A percentile compares a stretch with the other conserved stretches of the same genome.
phyloP scores from a whole-genome alignment of 2,329 filamentous ascomycete species.

The Keithomyces neogunnii region DNA sequence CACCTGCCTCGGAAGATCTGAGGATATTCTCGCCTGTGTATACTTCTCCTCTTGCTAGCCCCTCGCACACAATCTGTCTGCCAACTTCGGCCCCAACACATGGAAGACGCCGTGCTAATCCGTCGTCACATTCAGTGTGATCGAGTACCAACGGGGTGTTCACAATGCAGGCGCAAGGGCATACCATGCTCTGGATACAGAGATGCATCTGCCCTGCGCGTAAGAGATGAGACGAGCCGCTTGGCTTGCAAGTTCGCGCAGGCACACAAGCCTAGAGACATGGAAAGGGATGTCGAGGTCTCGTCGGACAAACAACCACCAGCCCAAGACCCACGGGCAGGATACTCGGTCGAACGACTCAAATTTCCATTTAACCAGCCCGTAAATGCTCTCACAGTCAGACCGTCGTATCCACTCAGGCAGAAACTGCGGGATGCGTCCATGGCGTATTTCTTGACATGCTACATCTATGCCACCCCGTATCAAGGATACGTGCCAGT shows the following conservation, averaged over 20 bases:
- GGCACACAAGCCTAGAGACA: not conserved
- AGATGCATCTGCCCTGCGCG: conserved; percentile 14
- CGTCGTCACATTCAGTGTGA: conserved; percentile 13
- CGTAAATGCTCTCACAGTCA: not conserved
- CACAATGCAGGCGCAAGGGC: conserved; percentile 19
- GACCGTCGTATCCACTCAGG: not conserved
- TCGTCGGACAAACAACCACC: not conserved
- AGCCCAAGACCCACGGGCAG: too few species aligned
- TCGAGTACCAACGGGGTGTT: conserved; percentile 14
- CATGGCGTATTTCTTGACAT: conserved; percentile 16
- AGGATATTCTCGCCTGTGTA: not conserved
- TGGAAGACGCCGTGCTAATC: not conserved
- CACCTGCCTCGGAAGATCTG: not conserved
- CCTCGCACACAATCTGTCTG: not conserved
- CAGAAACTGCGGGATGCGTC: conserved; percentile 8
- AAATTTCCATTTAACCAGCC: not conserved
- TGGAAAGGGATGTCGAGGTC: not conserved
- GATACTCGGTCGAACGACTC: not conserved
- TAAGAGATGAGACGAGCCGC: conserved; percentile 17
- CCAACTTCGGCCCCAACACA: not conserved
- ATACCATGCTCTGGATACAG: conserved; percentile 17
- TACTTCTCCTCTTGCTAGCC: not conserved
- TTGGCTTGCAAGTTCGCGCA: conserved; percentile 12
- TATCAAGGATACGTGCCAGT: conserved; percentile 15
- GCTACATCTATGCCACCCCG: conserved; percentile 16